Base-by-base conservation (phyloP, 2,329 filamentous ascomycete genomes). In the Corniculantispora saksenae region DNA sequence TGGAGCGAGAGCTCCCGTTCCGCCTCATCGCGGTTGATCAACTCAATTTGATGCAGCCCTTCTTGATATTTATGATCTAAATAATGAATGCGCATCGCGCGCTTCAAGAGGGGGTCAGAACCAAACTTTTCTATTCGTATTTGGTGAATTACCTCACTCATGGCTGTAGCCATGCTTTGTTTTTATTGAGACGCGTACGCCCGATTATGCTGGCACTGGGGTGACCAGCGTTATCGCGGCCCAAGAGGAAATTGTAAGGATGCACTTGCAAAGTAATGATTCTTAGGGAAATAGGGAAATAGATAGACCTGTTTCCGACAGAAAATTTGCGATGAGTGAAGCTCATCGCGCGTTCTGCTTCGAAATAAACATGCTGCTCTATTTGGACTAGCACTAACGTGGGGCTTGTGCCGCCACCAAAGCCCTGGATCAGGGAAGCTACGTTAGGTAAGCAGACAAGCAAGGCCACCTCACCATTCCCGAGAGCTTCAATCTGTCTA, bases 11-110 rank as follows among this genome's bases (percentile, higher is more conserved):
- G 78, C 68, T 89, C 85, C 56, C 94, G 88, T 47, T 86, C 82
- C 66, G 89, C 87, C 75, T 98, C 94, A 69, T 93, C 88, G 71
- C 91, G 91, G 69, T 87, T 80, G 63, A 96, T 82, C 13, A 89
- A 80, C 61, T 91, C 85, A 43, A 90, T 85, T 63, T 88, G 82
- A 70, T 90, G 87, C 63, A 86, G 78, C 69, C 84, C 85, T 66
- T 84, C 83, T 69, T 90, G 87, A 74, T 94, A 92, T 70, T 86
- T 86, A 67, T 91, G 79, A 74, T 96, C 92, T 61, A 93, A 83
- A 27, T 82, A 76, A 68, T 84, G 83, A 43, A 85, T 78, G 32
- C 75, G 76, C 66, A 80, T 76, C 64, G 76, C 73, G 65, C 79
- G 80, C 84, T 86, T 58, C 7, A n/a, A 50, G 45, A 45, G 21